Base-by-base conservation (phyloP, 768 basidiomycete genomes). In the Epithele typhae region DNA sequence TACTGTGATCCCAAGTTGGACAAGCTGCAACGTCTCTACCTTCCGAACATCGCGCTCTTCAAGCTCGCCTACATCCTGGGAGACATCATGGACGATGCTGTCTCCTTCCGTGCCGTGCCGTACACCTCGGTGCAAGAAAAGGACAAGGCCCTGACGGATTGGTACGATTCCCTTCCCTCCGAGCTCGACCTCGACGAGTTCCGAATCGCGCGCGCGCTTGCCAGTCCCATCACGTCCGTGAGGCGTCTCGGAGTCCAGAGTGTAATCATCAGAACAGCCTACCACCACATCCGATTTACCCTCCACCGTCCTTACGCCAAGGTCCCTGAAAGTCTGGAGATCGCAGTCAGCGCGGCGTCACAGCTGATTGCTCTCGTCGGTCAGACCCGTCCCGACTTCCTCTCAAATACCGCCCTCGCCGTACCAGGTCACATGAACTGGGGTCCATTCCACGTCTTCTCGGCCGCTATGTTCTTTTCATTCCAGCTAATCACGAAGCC, bases 401-500 rank as follows among this genome's bases (percentile, higher is more conserved):
- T 87, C 39, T 55, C 55, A 8, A 62, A 86, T 81, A 75, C 78
- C 12, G 75, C 82, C 15, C 57, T 57, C 46, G 78, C 84, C 8
- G 84, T 88, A 7, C 87, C 86, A 25, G 87, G 85, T 3, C 88
- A 92, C 64, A 82, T 91, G 77, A 81, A 80, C 55, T 88, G 86
- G 82, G 83, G 82, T 4, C 85, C 87, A 0, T 87, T 85, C 68
- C 87, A 92, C 59, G 79, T 84, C 55, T 91, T 91, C 70, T 83
- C 83, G 39, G 87, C 89, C 17, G 86, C 86, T 40, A 89, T 91
- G 82, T 91, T 91, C 68, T 89, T 91, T 75, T 85, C 86, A n/a
- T 90, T 90, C 68, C 87, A 91, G 57, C 75, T 91, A 40, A 83
- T 90, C 57, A 77, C 82, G 27, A 82, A 87, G 56, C 84, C 87